Conservation (phyloP, 192 early-diverging fungal species). For the Neocallimastix lanati region DNA sequence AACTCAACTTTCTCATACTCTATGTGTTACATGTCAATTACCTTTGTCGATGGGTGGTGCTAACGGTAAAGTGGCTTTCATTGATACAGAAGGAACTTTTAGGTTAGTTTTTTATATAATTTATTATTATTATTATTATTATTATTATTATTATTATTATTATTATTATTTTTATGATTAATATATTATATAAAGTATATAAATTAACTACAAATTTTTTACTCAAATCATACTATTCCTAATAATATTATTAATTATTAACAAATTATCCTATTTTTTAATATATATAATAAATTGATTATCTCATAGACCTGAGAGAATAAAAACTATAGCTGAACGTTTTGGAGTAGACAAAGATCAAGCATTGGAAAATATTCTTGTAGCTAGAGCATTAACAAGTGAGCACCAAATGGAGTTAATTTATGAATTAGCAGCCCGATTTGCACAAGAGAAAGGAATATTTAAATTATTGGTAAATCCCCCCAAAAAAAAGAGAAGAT, state of each 20-base stretch:
- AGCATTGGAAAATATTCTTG: conserved; percentile 55
- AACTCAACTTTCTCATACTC: conserved; percentile 61
- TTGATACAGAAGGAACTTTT: conserved; percentile 58
- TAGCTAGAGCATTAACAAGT: conserved; percentile 62
- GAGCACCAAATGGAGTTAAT: conserved; percentile 74
- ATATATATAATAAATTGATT: no score
- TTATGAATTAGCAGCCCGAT: conserved; percentile 45
- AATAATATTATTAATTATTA: no score
- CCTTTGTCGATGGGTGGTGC: conserved; percentile 50
- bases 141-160: no score
- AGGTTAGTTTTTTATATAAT: conserved; percentile 7
- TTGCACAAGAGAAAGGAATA: conserved; percentile 37
- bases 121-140: no score
- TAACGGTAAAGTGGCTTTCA: conserved; percentile 42
- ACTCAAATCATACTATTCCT: no score
- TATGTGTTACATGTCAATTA: conserved; percentile 61
- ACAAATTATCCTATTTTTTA: no score
- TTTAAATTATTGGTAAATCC: conserved; percentile 30
- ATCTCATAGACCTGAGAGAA: conserved; percentile 62
- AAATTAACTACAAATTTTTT: no score
- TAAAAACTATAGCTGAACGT: conserved; percentile 48
- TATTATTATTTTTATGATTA: no score
- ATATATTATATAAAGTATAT: no score
- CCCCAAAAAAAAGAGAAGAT: no score
- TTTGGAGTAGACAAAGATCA: conserved; percentile 39